Base-by-base conservation (phyloP, 106 monocot species). In the Platanthera guangdongensis region DNA sequence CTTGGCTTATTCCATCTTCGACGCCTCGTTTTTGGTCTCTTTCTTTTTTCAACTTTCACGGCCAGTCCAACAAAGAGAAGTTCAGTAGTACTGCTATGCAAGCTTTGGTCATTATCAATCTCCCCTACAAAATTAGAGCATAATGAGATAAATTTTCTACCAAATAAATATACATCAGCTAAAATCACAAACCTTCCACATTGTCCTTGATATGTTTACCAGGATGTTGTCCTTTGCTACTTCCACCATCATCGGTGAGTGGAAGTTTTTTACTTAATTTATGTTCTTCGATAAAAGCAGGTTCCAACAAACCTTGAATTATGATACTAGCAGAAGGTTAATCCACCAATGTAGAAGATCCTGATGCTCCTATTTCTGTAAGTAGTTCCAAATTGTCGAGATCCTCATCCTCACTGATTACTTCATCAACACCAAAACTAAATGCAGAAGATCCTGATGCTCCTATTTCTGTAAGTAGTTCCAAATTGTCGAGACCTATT, bases 271-370 rank as follows among this genome's bases (percentile, higher is more conserved):
- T 68, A 68, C 72, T 53, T 73, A 83, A 78, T 75, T 76, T 81
- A 52, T 77, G 68, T 48, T 90, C 95, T 78, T 88, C 86, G 52
- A 75, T 9, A 88, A 92, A 85, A 47, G 83, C 86, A 74, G 95
- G 92, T 82, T 88, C 88, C n/a, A 95, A 49, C 50, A 87, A 75
- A 81, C 95, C 92, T 83, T 90, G 84, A 25, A 95, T 78, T 64
- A 95, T 62, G 80, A 95, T 78, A 81, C 88, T 83, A 78, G 88
- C 80, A 68, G 95, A 82, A 51, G 92, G 92, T 45, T 88, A 82
- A 62, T 90, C 90, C 85, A 90, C 90, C 88, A 95, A 63, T 95
- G n/a, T n/a, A n/a, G n/a, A n/a, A n/a, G n/a, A n/a, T n/a, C n/a
- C n/a, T n/a, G n/a, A n/a, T n/a, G n/a, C n/a, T n/a, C n/a, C n/a